A percentile compares a stretch with the other conserved stretches of the same genome.
phyloP scores from a whole-genome alignment of 108 stramenopile species.

The Poteriospumella lacustris region DNA sequence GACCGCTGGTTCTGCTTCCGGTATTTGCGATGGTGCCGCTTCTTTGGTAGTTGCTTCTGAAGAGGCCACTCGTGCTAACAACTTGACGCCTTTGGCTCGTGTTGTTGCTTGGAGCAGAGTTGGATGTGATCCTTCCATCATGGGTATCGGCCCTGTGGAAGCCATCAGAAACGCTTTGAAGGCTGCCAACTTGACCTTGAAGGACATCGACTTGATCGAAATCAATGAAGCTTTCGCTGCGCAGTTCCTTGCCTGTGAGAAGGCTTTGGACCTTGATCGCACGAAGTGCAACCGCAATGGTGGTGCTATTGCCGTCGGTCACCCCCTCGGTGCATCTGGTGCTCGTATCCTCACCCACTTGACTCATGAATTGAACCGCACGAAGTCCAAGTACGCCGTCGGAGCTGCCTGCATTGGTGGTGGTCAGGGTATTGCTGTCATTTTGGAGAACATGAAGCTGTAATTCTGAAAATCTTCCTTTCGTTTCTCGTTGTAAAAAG shows the following conservation, averaged over 20 bases:
- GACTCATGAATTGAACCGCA: constrained; percentile 74
- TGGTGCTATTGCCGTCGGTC: constrained; percentile 53
- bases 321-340: constrained; percentile 57
- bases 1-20: constrained; percentile 87
- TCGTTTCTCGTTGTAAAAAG: too few species aligned
- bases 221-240: constrained; percentile 99
- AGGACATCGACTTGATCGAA: constrained; percentile 91
- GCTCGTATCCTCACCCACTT: constrained; percentile 85
- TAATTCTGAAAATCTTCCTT: too few species aligned
- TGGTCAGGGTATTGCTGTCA: constrained; percentile 96
- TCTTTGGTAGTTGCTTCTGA: constrained; percentile 81
- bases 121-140: constrained; percentile 55
- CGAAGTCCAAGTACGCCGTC: constrained; percentile 57
- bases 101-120: constrained; percentile 47
- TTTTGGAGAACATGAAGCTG: constrained; percentile 79
- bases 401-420: constrained; percentile 98
- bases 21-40: constrained; percentile 95
- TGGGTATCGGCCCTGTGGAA: constrained; percentile 61
- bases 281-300: constrained; percentile 82
- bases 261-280: constrained; percentile 87
- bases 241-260: constrained; percentile 86
- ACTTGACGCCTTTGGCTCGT: constrained; percentile 73
- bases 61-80: constrained; percentile 69
- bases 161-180: constrained; percentile 79
- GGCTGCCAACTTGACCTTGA: constrained; percentile 66